These are phyloP conservation scores for Flaveria floridana DNA, from an alignment of 140 eudicot genomes.

Conservation along the genomic window DNA sequence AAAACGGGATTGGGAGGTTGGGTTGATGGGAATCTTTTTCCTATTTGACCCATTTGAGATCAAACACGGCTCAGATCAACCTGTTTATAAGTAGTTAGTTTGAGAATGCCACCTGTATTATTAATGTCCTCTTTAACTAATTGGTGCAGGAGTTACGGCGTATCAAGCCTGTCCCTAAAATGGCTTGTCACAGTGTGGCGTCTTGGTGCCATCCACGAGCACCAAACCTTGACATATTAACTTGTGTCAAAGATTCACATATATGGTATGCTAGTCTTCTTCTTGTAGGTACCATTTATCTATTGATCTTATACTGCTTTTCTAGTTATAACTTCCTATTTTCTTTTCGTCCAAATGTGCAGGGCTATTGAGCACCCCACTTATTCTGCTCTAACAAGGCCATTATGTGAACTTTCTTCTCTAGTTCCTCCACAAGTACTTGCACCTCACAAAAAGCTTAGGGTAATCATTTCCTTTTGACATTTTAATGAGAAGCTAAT, in stretches of 20 bases:
- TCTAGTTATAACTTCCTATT: constrained; percentile 11
- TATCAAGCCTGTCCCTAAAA: constrained; percentile 88
- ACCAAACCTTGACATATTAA: constrained; percentile 95
- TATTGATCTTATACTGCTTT: constrained; percentile 21
- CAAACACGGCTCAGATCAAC: neutral
- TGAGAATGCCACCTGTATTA: neutral
- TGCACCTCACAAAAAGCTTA: constrained; percentile 84
- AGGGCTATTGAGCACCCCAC: constrained; percentile 99
- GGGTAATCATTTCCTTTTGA: constrained; percentile 43
- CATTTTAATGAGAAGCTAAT: neutral
- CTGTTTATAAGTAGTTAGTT: constrained; percentile 4
- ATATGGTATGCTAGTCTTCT: constrained; percentile 61
- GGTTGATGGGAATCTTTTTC: neutral
- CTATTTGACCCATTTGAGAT: constrained; percentile 9
- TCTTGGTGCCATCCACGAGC: constrained; percentile 99
- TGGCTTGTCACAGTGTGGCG: constrained; percentile 99
- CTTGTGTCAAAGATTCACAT: constrained; percentile 98
- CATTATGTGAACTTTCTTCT: constrained; percentile 92
- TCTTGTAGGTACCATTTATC: neutral
- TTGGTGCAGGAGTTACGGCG: constrained; percentile 85
- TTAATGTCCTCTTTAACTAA: constrained; percentile 1
- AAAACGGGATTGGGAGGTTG: neutral
- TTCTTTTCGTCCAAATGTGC: constrained; percentile 31
- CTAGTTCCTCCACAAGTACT: constrained; percentile 93
- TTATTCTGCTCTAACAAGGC: constrained; percentile 98